Evolutionary conservation across 2,329 filamentous ascomycete genomes (phyloP).

Genomic region (Sporothrix brunneoviolacea): DNA sequence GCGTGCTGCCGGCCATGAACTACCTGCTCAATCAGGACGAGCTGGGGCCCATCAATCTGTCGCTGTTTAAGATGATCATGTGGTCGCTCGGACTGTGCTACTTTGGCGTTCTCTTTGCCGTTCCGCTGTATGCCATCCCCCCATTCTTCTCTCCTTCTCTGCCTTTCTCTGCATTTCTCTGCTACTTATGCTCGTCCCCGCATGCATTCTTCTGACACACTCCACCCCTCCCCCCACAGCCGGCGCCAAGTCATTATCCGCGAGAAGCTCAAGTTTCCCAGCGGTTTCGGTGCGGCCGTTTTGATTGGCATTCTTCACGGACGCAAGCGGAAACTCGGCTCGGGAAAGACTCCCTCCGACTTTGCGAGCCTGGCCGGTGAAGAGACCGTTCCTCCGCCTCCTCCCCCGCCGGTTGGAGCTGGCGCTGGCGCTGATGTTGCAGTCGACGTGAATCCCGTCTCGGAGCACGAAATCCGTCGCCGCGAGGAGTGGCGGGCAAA

Average conservation of each 20-base stretch:
- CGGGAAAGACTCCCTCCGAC: constrained; percentile 16
- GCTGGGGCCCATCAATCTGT: constrained; percentile 66
- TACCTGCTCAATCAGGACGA: constrained; percentile 74
- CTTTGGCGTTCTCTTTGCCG: constrained; percentile 94
- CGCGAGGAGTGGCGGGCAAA: constrained; percentile 38
- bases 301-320: constrained; percentile 89
- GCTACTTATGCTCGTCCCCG: too few species aligned
- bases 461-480: constrained; percentile 25
- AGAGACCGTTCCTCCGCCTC: background rate
- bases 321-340: constrained; percentile 1
- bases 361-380: constrained; percentile 25
- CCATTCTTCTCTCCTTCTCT: background rate
- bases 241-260: constrained; percentile 86
- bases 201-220: too few species aligned
- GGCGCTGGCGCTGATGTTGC: background rate
- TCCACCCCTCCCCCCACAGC: too few species aligned
- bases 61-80: constrained; percentile 69
- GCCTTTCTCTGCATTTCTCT: background rate
- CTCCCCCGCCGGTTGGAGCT: background rate
- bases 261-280: constrained; percentile 89
- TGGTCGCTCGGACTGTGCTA: constrained; percentile 94
- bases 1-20: constrained; percentile 88
- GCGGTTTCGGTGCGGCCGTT: constrained; percentile 88
- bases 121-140: constrained; percentile 56
- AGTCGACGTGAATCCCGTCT: constrained; percentile 14